A percentile compares a stretch with the other conserved stretches of the same genome.
Evolutionary conservation across 2,329 filamentous ascomycete genomes (phyloP).

Genomic region (Canariomyces notabilis): DNA sequence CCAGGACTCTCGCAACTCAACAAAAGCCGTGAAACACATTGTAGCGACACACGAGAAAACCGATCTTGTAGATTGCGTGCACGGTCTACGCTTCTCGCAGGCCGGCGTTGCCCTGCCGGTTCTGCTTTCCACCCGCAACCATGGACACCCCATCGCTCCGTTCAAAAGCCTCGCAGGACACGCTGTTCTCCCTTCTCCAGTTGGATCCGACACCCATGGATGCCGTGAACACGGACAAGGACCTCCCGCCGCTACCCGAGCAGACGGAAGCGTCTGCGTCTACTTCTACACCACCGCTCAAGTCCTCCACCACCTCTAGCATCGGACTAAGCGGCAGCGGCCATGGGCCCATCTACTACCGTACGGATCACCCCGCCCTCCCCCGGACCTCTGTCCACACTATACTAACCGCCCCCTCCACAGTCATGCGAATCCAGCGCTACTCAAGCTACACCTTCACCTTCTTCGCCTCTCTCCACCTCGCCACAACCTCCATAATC

Average conservation of each 20-base stretch:
- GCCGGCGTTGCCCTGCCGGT: conserved; percentile 10
- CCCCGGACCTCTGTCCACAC: conserved; percentile 19
- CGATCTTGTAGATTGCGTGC: too few relatives aligned
- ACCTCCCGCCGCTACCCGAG: conserved; percentile 36
- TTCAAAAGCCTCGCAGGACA: conserved; percentile 45
- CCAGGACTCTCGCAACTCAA: conserved; percentile 14
- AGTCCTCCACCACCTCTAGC: conserved; percentile 35
- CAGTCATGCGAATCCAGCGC: conserved; percentile 72
- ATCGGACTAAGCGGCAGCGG: conserved; percentile 57
- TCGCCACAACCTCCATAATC: conserved; percentile 76
- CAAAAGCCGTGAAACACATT: conserved; percentile 7
- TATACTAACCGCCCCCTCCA: conserved; percentile 5
- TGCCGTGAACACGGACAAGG: conserved; percentile 43
- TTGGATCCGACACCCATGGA: conserved; percentile 80
- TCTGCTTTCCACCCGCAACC: conserved; percentile 4
- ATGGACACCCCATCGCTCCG: conserved; percentile 35
- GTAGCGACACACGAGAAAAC: not conserved
- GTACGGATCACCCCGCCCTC: conserved; percentile 42
- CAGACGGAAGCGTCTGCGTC: conserved; percentile 27
- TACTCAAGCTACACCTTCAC: conserved; percentile 85
- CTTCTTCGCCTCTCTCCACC: conserved; percentile 70
- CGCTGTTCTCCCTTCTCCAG: conserved; percentile 63
- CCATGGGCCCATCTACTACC: conserved; percentile 70
- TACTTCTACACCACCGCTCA: conserved; percentile 29
- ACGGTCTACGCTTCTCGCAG: too few relatives aligned